phyloP scores from a whole-genome alignment of 305 asterid species.

The Rubia peregrina region DNA sequence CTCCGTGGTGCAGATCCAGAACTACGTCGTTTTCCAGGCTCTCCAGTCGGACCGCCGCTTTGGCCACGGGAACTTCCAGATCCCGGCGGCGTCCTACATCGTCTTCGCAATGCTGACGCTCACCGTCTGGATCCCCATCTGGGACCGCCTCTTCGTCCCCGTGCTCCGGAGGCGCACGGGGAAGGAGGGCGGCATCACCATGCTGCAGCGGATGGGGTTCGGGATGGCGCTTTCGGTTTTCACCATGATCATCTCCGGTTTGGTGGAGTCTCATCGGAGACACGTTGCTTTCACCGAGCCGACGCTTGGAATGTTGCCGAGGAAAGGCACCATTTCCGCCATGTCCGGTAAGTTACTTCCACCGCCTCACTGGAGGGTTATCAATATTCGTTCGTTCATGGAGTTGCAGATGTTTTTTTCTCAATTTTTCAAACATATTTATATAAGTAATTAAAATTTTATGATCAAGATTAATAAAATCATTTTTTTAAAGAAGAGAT shows the following conservation, averaged over 20 bases:
- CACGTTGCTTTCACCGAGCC: background rate
- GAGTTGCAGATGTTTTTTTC: too few relatives aligned
- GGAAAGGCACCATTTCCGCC: slow-evolving; percentile 4
- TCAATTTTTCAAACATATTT: too few relatives aligned
- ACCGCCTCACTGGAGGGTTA: too few relatives aligned
- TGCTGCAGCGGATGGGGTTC: slow-evolving; percentile 7
- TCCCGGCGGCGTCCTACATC: slow-evolving; percentile 50
- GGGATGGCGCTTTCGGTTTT: background rate
- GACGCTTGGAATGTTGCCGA: background rate
- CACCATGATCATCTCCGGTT: background rate
- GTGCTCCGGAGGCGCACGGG: slow-evolving; percentile 14
- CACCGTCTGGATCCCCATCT: slow-evolving; percentile 37
- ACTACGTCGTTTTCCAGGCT: slow-evolving; percentile 43
- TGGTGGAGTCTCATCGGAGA: slow-evolving; percentile 4
- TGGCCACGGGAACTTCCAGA: slow-evolving; percentile 23
- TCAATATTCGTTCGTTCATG: too few relatives aligned
- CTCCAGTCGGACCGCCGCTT: slow-evolving; percentile 41
- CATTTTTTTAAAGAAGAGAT: too few relatives aligned
- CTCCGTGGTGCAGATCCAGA: slow-evolving; percentile 30
- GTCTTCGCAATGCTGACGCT: slow-evolving; percentile 41
- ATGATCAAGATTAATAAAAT: too few relatives aligned
- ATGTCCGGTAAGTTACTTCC: slow-evolving; percentile 2
- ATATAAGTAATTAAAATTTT: too few relatives aligned
- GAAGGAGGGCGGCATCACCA: slow-evolving; percentile 34
- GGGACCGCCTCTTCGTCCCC: slow-evolving; percentile 38